A percentile compares a stretch with the other conserved stretches of the same genome.
These are phyloP conservation scores for Pneumocystis murina DNA, from an alignment of 1,139 yeast genomes.

Conservation along the genomic window DNA sequence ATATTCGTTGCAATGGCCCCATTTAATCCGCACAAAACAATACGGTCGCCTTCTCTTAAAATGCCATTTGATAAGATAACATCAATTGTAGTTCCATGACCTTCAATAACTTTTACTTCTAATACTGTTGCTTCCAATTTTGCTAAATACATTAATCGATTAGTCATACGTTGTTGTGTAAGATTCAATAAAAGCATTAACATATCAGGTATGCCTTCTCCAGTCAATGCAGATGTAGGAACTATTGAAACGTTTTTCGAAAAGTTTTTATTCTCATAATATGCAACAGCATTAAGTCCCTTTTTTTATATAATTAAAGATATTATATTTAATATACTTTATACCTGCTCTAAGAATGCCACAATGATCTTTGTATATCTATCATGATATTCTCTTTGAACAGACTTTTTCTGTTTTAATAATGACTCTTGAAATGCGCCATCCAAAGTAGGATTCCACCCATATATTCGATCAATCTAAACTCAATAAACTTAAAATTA, in stretches of 20 bases:
- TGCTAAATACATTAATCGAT: constrained; percentile 91
- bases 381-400: constrained; percentile 81
- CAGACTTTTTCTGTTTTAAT: constrained; percentile 64
- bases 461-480: constrained; percentile 78
- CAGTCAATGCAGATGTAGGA: constrained; percentile 97
- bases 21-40: constrained; percentile 91
- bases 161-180: constrained; percentile 97
- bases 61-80: constrained; percentile 93
- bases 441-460: constrained; percentile 81
- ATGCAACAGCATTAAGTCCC: constrained; percentile 93
- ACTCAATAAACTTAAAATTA: neutral
- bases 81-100: constrained; percentile 97
- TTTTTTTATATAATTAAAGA: neutral
- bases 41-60: constrained; percentile 83
- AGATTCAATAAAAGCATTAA: constrained; percentile 87
- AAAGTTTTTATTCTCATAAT: constrained; percentile 86
- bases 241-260: constrained; percentile 88
- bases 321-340: neutral
- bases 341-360: constrained; percentile 76
- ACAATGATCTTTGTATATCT: constrained; percentile 75
- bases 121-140: constrained; percentile 88
- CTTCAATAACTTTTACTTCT: constrained; percentile 97
- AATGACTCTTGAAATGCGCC: constrained; percentile 92
- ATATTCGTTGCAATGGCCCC: constrained; percentile 98
- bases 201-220: constrained; percentile 99